Evolutionary conservation across 768 basidiomycete species (phyloP).

Genomic region (Mycena indigotica): DNA sequence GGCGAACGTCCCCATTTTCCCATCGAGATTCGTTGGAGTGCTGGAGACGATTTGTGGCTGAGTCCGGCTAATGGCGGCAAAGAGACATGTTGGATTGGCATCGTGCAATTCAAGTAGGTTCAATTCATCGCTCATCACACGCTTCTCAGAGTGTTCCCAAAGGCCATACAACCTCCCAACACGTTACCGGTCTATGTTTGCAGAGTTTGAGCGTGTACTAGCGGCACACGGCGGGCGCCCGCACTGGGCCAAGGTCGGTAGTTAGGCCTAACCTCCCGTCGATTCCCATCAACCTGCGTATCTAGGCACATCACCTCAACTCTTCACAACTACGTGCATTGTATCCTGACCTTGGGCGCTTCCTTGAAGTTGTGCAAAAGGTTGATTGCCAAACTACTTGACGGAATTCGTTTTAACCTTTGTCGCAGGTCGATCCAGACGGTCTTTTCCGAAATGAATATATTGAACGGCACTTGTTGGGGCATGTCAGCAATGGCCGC

Average conservation of each 20-base stretch:
- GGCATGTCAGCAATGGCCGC: constrained; percentile 48
- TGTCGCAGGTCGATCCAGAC: constrained; percentile 61
- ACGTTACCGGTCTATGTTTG: constrained; percentile 79
- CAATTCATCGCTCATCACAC: not conserved
- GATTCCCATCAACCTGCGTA: not conserved
- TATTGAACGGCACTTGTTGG: constrained; percentile 83
- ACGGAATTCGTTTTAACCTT: not conserved
- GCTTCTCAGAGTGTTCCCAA: not conserved
- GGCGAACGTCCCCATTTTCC: constrained; percentile 91
- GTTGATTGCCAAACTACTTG: not conserved
- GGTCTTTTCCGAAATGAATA: constrained; percentile 89
- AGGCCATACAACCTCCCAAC: constrained; percentile 87
- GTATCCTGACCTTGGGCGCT: constrained; percentile 81
- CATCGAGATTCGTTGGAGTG: constrained; percentile 88
- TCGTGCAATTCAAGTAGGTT: constrained; percentile 92
- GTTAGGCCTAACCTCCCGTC: not conserved
- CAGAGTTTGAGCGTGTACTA: constrained; percentile 73
- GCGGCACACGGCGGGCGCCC: constrained; percentile 75
- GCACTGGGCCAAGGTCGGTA: constrained; percentile 83
- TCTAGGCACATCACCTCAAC: constrained; percentile 53
- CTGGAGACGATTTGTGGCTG: constrained; percentile 90
- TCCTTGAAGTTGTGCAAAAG: constrained; percentile 41
- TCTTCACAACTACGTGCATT: constrained; percentile 39
- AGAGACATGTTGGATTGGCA: constrained; percentile 91
- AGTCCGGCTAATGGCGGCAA: constrained; percentile 77